Evolutionary conservation across 805 yeast species (phyloP).

Genomic region (Cyberlindnera xylosilytica): DNA sequence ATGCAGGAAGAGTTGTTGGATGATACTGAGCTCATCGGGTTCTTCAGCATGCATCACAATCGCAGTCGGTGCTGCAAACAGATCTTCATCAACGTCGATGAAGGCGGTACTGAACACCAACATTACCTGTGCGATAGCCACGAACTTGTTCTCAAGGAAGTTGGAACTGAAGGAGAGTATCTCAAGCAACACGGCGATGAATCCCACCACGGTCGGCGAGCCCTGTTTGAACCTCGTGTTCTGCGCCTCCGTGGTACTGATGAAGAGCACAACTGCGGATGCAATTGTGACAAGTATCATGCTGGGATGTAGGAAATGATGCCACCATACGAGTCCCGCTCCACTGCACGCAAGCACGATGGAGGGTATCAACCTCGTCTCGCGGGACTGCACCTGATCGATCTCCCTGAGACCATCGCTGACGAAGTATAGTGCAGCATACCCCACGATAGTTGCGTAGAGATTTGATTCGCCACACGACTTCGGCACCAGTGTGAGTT

Average conservation of each 20-base stretch:
- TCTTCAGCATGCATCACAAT: neutral
- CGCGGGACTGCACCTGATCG: slow-evolving; percentile 5
- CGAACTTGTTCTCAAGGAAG: slow-evolving; percentile 7
- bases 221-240: slow-evolving; percentile 15
- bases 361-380: slow-evolving; percentile 5
- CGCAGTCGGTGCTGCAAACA: slow-evolving; percentile 4
- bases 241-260: slow-evolving; percentile 18
- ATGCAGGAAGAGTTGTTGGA: slow-evolving; percentile 31
- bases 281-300: slow-evolving; percentile 28
- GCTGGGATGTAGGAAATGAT: slow-evolving; percentile 16
- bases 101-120: slow-evolving; percentile 13
- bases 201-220: slow-evolving; percentile 25
- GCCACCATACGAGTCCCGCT: slow-evolving; percentile 1
- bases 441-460: slow-evolving; percentile 2
- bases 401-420: slow-evolving; percentile 16
- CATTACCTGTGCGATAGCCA: slow-evolving; percentile 15
- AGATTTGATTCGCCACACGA: neutral
- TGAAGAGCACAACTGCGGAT: slow-evolving; percentile 21
- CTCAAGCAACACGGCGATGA: slow-evolving; percentile 33
- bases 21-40: slow-evolving; percentile 14
- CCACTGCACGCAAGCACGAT: neutral
- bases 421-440: slow-evolving; percentile 3
- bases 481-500: neutral
- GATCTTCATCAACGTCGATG: slow-evolving; percentile 15
- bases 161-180: slow-evolving; percentile 31